These are phyloP conservation scores for Agaricus subrufescens DNA, from an alignment of 768 basidiomycete genomes.

Conservation along the genomic window DNA sequence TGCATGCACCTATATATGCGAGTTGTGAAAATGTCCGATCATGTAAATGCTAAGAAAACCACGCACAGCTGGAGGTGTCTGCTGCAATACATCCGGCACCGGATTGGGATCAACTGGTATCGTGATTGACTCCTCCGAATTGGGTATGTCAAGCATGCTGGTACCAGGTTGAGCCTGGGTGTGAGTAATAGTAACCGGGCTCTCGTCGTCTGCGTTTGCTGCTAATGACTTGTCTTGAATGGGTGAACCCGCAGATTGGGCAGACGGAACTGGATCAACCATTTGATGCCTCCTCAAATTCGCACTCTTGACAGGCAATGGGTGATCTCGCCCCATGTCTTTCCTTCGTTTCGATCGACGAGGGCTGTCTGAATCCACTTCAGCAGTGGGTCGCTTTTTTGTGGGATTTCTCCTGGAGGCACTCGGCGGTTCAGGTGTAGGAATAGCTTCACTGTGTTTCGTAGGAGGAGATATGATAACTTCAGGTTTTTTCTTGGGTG, in stretches of 20 bases:
- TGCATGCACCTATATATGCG: not conserved
- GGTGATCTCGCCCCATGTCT: not conserved
- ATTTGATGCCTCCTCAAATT: not conserved
- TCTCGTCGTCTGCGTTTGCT: not conserved
- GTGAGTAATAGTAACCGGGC: not conserved
- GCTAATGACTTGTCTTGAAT: not conserved
- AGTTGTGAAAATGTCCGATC: not conserved
- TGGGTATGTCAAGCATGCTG: too few species aligned
- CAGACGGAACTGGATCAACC: not conserved
- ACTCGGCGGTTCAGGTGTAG: not conserved
- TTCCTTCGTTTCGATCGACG: not conserved
- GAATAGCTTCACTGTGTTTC: not conserved
- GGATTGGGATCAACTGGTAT: constrained; percentile 3
- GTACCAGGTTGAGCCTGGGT: not conserved
- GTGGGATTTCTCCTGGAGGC: not conserved
- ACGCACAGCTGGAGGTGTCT: not conserved
- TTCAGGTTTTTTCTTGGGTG: constrained; percentile 18
- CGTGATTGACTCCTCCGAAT: not conserved
- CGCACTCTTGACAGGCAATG: not conserved
- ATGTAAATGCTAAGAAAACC: not conserved
- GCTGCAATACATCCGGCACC: not conserved
- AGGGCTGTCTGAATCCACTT: not conserved
- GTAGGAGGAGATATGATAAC: not conserved
- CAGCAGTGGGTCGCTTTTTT: not conserved
- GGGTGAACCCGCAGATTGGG: not conserved